Base-by-base conservation (phyloP, 805 yeast species). In the Wickerhamiella alocasiicola region DNA sequence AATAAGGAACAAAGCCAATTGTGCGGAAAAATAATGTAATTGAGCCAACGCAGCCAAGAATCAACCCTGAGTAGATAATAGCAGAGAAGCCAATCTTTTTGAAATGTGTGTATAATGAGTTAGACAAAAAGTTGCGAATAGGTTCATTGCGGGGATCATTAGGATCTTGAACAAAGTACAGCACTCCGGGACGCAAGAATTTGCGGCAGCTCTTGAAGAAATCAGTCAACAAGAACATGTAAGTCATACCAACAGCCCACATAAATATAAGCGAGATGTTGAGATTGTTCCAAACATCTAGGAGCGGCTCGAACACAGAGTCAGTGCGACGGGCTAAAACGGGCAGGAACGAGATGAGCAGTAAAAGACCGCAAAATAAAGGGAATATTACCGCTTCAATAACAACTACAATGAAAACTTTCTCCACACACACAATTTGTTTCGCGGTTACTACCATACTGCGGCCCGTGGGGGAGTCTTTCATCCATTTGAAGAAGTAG, bases 111-210 rank as follows among this genome's bases (percentile, higher is more conserved):
- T 60, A 47, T 52, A 88, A 70, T 1, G 95, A 81, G 49, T 81
- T 75, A 44, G 81, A 78, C 40, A 91, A 60, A 1, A 94, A 91
- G 55, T 87, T 95, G 49, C 84, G 88, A 31, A 88, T 70, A 9
- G 91, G 71, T 49, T 88, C 74, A 34, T 84, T 77, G 50, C 82
- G 80, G 29, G 94, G 95, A 55, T 91, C 96, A 51, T 85, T 95
- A 4, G 95, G 95, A 17, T 94, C 84, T 51, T 95, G 71, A 45
- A 91, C 81, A 62, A 91, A 91, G 57, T 76, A 91, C 35, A 91
- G 65, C 6, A 83, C 95, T 9, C 98, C 99, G 0, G 81, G 78
- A 42, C 99, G 71, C 44, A 88, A 67, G 29, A 84, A 75, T 33
- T 70, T 63, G 46, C 98, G 68, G 16, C 78, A 70, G 85, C 85